phyloP scores from a whole-genome alignment of 805 yeast genomes.

The Myxozyma neotropica region DNA sequence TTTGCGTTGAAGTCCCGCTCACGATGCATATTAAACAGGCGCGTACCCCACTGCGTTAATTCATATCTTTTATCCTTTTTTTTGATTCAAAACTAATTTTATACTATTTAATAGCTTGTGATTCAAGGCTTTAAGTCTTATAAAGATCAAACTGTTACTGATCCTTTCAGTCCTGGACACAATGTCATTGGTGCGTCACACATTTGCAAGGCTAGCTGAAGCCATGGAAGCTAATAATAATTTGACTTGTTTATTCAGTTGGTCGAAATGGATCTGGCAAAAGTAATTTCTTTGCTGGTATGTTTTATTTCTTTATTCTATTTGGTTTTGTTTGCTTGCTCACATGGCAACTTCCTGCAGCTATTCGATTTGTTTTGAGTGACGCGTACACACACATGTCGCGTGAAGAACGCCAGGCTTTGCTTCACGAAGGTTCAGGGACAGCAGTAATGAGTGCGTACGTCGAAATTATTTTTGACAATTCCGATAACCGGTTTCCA shows the following conservation, averaged over 20 bases:
- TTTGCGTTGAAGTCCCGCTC: too few relatives aligned
- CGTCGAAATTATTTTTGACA: slow-evolving; percentile 88
- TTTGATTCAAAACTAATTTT: neutral
- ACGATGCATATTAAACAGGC: slow-evolving; percentile 31
- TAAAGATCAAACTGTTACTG: slow-evolving; percentile 77
- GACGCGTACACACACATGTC: slow-evolving; percentile 86
- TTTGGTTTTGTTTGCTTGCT: too few relatives aligned
- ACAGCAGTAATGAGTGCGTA: slow-evolving; percentile 83
- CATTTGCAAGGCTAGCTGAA: neutral
- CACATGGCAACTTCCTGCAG: too few relatives aligned
- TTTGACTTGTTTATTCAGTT: slow-evolving; percentile 40
- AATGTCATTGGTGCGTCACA: slow-evolving; percentile 63
- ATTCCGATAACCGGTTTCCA: slow-evolving; percentile 73
- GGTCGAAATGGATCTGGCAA: slow-evolving; percentile 98
- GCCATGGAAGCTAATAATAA: neutral
- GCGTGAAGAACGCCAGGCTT: slow-evolving; percentile 80
- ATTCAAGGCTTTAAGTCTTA: slow-evolving; percentile 95
- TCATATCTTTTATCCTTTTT: neutral
- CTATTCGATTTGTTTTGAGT: slow-evolving; percentile 86
- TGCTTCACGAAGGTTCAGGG: slow-evolving; percentile 85
- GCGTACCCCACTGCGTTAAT: slow-evolving; percentile 2
- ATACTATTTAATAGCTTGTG: slow-evolving; percentile 47
- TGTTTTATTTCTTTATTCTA: too few relatives aligned
- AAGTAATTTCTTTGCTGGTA: slow-evolving; percentile 80
- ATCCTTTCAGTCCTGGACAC: slow-evolving; percentile 73